Base-by-base conservation (phyloP, 2,329 filamentous ascomycete species). In the Aspergillus carbonarius region DNA sequence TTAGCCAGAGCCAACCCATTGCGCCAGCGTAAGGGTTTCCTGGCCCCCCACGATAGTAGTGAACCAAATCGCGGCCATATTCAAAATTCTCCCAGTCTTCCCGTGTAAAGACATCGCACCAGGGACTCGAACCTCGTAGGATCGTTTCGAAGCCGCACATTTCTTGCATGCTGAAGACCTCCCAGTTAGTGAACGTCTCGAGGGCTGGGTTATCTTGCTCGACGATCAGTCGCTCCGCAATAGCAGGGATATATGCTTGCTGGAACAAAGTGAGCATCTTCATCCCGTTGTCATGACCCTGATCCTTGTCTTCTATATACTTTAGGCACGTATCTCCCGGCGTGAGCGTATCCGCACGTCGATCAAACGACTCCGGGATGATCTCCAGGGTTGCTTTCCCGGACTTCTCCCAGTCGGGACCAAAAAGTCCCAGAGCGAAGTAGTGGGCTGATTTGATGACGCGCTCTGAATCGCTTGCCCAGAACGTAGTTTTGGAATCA, bases 131-230 rank as follows among this genome's bases (percentile, higher is more conserved):
- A 6, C 83, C 84, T 57, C 80, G 77, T 0, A 80, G 79, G 2
- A 82, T 78, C 0, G 76, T 83, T 68, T 86, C 84, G 62, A 86
- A 87, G 1, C 82, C 84, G 66, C 84, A 86, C 74, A 85, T 80
- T 63, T 86, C 83, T 67, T 86, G 84, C 84, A 86, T 86, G 58
- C 79, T 76, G 64, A 81, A 86, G 37, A 86, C 69, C 55, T 86
- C 83, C 3, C 73, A 65, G 47, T 79, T 73, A 0, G 70, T 74
- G 57, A 84, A 77, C 32, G 77, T 78, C n/a, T 79, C 72, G 5
- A 75, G 61, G 1, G 66, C 64, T 6, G 47, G 25, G 44, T 72
- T 72, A 1, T 52, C 44, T 30, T 71, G 55, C 6, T 64, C 54
- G 1, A 39, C 17, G 34, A 66, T 50, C 4, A 86, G 69, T 18